Base-by-base conservation (phyloP, 257 asterid species). In the Datura wrightii region DNA sequence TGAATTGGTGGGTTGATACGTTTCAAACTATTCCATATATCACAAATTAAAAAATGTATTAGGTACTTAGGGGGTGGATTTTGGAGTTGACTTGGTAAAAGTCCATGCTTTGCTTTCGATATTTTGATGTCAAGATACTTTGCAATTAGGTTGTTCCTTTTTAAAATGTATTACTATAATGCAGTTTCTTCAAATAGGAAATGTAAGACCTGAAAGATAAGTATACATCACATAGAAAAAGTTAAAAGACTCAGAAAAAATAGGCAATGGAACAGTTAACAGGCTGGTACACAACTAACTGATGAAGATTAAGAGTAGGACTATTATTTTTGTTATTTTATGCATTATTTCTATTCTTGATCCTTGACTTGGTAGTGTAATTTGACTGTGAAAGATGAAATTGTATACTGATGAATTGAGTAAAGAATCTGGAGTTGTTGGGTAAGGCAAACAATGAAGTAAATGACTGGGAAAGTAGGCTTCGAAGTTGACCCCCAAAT, bases 81-180 rank as follows among this genome's bases (percentile, higher is more conserved):
- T 24, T 11, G 58, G 6, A 48, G 81, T 76, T 76, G 81, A 76
- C 81, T 74, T 74, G 80, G 59, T 74, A 74, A 24, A 74, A 74
- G 80, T 74, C 81, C 44, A 74, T 5, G 60, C 60, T 74, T 24
- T 48, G 60, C 19, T 74, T 24, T 48, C 60, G 13, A 31, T 76
- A 76, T 1, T 48, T 14, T 50, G 42, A 50, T 76, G 62, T 0
- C 60, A 50, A 50, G 62, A 76, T 76, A 50, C 42, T 60, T 24
- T 76, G 50, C 81, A 74, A 44, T 76, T 50, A 52, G 56, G n/a
- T 74, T 2, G 39, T 74, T 74, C 24, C 44, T 74, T 48, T 74
- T 74, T 3, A 24, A 74, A 48, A 48, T 74, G 81, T 50, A 24
- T 50, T 50, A 50, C 60, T 76, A 76, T 74, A 48, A 74, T 74